Evolutionary conservation across 78 protist genomes (phyloP).

Genomic region (Dictyostelium capitatum): DNA sequence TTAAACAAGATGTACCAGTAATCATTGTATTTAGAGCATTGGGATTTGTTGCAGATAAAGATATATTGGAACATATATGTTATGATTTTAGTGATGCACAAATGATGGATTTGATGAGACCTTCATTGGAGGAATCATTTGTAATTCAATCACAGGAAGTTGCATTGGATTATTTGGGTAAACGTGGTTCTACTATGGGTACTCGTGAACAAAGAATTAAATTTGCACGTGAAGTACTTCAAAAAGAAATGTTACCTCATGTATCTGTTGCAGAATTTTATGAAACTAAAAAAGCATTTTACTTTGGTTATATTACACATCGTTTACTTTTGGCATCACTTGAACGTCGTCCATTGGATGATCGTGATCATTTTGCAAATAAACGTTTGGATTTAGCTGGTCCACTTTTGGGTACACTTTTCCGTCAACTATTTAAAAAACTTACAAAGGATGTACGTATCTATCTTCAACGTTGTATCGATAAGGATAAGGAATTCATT

Average conservation of each 20-base stretch:
- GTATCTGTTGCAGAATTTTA: slow-evolving; percentile 91
- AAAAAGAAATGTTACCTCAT: slow-evolving; percentile 94
- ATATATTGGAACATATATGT: slow-evolving; percentile 95
- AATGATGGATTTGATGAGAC: slow-evolving; percentile 71
- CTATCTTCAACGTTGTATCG: slow-evolving; percentile 75
- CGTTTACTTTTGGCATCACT: slow-evolving; percentile 88
- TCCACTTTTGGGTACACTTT: slow-evolving; percentile 92
- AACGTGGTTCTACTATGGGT: background rate
- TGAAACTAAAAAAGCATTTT: slow-evolving; percentile 91
- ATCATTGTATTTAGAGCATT: slow-evolving; percentile 96
- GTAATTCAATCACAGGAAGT: slow-evolving; percentile 85
- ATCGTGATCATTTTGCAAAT: slow-evolving; percentile 77
- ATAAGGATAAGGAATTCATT: slow-evolving; percentile 79
- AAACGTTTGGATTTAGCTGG: slow-evolving; percentile 87
- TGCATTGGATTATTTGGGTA: slow-evolving; percentile 94
- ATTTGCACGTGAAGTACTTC: slow-evolving; percentile 89
- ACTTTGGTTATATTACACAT: slow-evolving; percentile 94
- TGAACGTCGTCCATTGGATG: slow-evolving; percentile 80
- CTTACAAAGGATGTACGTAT: slow-evolving; percentile 84
- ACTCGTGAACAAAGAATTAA: slow-evolving; percentile 31
- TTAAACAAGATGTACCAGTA: slow-evolving; percentile 94
- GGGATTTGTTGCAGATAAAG: slow-evolving; percentile 97
- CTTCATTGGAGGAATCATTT: slow-evolving; percentile 91
- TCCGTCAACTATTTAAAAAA: slow-evolving; percentile 98
- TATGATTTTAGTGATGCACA: slow-evolving; percentile 79